A percentile compares a stretch with the other conserved stretches of the same genome.
These are phyloP conservation scores for Aspergillus versicolor DNA, from an alignment of 2,329 filamentous ascomycete species.

Conservation along the genomic window DNA sequence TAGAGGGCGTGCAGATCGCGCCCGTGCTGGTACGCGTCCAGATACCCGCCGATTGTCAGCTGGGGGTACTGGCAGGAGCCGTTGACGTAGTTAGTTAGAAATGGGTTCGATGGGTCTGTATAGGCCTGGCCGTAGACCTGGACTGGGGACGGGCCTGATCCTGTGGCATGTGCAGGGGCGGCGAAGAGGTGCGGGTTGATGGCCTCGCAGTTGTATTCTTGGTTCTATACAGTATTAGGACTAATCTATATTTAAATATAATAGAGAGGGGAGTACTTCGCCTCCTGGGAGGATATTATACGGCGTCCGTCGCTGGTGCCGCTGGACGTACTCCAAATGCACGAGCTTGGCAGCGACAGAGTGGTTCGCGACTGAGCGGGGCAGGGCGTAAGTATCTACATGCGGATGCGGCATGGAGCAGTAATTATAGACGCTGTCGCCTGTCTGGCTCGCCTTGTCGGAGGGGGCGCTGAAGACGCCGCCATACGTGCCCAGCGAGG, in stretches of 20 bases:
- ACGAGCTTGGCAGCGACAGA: conserved; percentile 31
- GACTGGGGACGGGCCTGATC: conserved; percentile 19
- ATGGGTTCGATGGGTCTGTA: conserved; percentile 36
- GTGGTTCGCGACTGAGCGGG: conserved; percentile 27
- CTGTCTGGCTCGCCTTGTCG: conserved; percentile 16
- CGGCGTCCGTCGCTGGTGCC: conserved; percentile 39
- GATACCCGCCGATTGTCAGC: conserved; percentile 38
- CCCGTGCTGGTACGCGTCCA: conserved; percentile 40
- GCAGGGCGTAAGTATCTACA: conserved; percentile 30
- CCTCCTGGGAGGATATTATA: conserved; percentile 42
- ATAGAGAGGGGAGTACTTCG: conserved; percentile 24
- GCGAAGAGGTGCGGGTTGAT: conserved; percentile 39
- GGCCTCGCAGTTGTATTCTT: conserved; percentile 39
- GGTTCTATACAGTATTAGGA: conserved; percentile 24
- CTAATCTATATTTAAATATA: too few relatives aligned
- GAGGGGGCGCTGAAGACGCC: conserved; percentile 35
- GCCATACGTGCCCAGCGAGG: conserved; percentile 37
- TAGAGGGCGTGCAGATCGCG: conserved; percentile 36
- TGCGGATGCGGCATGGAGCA: conserved; percentile 43
- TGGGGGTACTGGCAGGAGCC: conserved; percentile 42
- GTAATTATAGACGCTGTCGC: conserved; percentile 39
- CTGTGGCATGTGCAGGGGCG: conserved; percentile 16
- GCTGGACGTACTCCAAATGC: conserved; percentile 41
- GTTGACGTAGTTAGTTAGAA: conserved; percentile 29
- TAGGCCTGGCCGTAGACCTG: conserved; percentile 39